Evolutionary conservation across 2,329 filamentous ascomycete genomes (phyloP).

Genomic region (Colletotrichum australisinense): DNA sequence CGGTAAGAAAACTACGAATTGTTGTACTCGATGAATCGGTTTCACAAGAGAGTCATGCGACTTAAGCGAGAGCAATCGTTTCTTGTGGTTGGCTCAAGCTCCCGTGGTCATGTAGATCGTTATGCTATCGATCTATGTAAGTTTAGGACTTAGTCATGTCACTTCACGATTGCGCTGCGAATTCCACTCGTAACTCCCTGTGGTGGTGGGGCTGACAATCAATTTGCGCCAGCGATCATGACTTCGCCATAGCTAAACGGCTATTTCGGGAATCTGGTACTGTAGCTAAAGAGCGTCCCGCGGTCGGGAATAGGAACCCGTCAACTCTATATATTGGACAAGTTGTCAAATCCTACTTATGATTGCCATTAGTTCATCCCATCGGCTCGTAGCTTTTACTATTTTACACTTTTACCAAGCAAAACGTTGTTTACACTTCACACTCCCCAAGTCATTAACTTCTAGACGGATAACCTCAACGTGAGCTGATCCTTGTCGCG

Average conservation of each 20-base stretch:
- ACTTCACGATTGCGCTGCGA: background rate
- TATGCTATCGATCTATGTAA: background rate
- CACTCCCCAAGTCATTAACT: background rate
- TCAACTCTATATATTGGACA: background rate
- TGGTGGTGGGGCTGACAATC: background rate
- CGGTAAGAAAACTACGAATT: background rate
- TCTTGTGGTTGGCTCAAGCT: background rate
- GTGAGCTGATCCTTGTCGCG: too few relatives aligned
- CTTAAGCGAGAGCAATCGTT: background rate
- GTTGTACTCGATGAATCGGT: background rate
- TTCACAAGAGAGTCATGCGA: background rate
- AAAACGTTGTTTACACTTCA: background rate
- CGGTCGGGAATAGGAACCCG: background rate
- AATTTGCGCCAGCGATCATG: background rate
- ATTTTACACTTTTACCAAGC: background rate
- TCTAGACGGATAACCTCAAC: background rate
- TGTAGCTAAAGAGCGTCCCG: background rate
- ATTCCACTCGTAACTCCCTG: background rate
- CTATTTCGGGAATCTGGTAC: background rate
- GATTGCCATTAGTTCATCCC: background rate
- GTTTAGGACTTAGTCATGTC: background rate
- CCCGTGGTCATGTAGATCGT: background rate
- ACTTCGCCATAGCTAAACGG: background rate
- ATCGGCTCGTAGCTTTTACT: background rate
- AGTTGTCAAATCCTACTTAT: background rate